These are phyloP conservation scores for Acanthamoeba royreba DNA, from an alignment of 208 protist species.

Conservation along the genomic window DNA sequence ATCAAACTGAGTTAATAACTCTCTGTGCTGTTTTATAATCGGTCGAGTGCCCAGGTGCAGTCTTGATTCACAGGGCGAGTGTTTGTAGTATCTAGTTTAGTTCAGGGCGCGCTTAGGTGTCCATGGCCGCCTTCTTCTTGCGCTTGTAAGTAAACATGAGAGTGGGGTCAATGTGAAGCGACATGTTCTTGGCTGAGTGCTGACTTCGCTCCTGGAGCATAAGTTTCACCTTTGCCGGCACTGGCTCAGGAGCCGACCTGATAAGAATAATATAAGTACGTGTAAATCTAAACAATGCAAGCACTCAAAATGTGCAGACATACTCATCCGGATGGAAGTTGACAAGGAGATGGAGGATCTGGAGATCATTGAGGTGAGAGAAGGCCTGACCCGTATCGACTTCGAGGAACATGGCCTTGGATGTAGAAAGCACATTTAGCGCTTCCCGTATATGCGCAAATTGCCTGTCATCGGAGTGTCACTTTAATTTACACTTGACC, in stretches of 20 bases:
- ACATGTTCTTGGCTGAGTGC: background rate
- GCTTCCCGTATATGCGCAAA: slow-evolving; percentile 26
- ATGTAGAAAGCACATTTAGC: slow-evolving; percentile 25
- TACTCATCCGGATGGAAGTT: slow-evolving; percentile 39
- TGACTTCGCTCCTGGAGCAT: slow-evolving; percentile 47
- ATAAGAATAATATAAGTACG: background rate
- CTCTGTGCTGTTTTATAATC: background rate
- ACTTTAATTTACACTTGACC: background rate
- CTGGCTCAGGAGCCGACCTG: slow-evolving; percentile 10
- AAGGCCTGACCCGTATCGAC: slow-evolving; percentile 24
- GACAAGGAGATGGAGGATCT: slow-evolving; percentile 40
- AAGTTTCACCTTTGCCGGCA: background rate
- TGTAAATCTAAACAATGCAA: background rate
- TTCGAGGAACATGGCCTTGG: slow-evolving; percentile 34
- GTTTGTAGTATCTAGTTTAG: background rate
- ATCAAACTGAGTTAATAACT: background rate
- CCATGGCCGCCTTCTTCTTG: background rate
- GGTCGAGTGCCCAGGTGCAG: too few species aligned
- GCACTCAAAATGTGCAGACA: background rate
- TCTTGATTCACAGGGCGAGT: too few species aligned
- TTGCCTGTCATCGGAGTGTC: background rate
- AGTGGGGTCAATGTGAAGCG: slow-evolving; percentile 24
- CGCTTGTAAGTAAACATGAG: slow-evolving; percentile 47
- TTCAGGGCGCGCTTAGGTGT: too few species aligned
- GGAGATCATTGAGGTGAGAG: slow-evolving; percentile 36